Evolutionary conservation across 352 stramenopile genomes (phyloP).

Genomic region (Thraustochytrium sp.): DNA sequence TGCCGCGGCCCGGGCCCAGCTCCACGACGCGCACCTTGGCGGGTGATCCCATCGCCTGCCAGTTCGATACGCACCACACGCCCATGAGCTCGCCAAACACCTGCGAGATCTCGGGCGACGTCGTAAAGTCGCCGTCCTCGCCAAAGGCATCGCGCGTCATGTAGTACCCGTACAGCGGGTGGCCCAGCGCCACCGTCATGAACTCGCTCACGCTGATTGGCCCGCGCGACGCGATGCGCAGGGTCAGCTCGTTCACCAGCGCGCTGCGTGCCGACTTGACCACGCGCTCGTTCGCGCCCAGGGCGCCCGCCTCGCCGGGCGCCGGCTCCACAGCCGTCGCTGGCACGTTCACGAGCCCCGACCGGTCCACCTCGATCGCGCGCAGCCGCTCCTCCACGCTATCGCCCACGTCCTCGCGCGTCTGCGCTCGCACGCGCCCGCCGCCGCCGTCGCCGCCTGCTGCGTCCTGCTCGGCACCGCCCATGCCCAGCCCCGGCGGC

Average conservation of each 20-base stretch:
- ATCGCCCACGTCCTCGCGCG: neutral
- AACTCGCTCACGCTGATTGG: slow-evolving; percentile 89
- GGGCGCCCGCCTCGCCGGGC: neutral
- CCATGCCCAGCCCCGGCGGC: too few species aligned
- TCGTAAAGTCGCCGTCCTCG: slow-evolving; percentile 62
- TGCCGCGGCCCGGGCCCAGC: slow-evolving; percentile 76
- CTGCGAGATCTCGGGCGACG: slow-evolving; percentile 64
- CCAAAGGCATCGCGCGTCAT: slow-evolving; percentile 79
- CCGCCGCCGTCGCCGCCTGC: neutral
- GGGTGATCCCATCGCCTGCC: slow-evolving; percentile 52
- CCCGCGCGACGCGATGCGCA: slow-evolving; percentile 82
- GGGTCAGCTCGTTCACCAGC: slow-evolving; percentile 63
- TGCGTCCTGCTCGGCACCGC: neutral
- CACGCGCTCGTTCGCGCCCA: neutral
- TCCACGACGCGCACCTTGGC: slow-evolving; percentile 60
- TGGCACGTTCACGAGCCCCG: slow-evolving; percentile 19
- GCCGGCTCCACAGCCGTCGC: neutral
- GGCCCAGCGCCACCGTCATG: slow-evolving; percentile 74
- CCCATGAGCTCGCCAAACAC: slow-evolving; percentile 66
- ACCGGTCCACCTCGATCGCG: neutral
- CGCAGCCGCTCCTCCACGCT: neutral
- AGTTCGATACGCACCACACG: slow-evolving; percentile 63
- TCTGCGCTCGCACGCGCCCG: neutral
- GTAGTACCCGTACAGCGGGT: slow-evolving; percentile 89
- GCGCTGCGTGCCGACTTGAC: slow-evolving; percentile 53